Base-by-base conservation (phyloP, 2,329 filamentous ascomycete genomes). In the Penicillium sclerotiorum region DNA sequence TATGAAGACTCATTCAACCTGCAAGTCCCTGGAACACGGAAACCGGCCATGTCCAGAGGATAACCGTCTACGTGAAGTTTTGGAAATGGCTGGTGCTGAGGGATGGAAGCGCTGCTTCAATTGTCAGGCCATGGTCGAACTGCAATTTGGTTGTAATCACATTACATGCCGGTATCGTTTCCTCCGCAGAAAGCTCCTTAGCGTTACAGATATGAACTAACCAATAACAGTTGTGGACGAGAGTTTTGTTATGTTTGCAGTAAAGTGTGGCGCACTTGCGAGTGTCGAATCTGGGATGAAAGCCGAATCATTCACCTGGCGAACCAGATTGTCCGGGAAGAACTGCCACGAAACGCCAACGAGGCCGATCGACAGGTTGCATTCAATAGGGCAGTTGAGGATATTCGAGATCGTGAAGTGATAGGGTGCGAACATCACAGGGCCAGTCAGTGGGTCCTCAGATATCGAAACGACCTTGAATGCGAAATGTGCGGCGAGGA, bases 201-300 rank as follows among this genome's bases (percentile, higher is more conserved):
- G 8, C 11, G 4, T 20, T 4, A 12, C 2, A 27, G 13, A 20
- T 66, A 38, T 63, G 64, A 27, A 55, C 64, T 17, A 56, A 64
- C 35, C 5, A 6, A n/a, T 21, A n/a, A 1, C 5, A 50, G 48
- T 3, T 50, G 48, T 30, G 43, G 48, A 0, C 1, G 22, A n/a
- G 15, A 46, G 2, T 50, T 50, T 23, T 50, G 48, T 18, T 50
- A 50, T 21, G 18, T 30, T 2, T 50, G 48, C 42, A 30, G 42
- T n/a, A 18, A 11, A 11, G 13, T 11, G 9, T 40, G 35, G 44
- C 8, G 30, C 7, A 39, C 33, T 15, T 47, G 44, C 6, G 23
- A 39, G 1, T 47, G 44, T 27, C 25, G n/a, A n/a, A n/a, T n/a
- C n/a, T n/a, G n/a, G n/a, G n/a, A n/a, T n/a, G n/a, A n/a, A n/a